Conservation (phyloP, 208 protist genomes). For the Phytomonas serpens region DNA sequence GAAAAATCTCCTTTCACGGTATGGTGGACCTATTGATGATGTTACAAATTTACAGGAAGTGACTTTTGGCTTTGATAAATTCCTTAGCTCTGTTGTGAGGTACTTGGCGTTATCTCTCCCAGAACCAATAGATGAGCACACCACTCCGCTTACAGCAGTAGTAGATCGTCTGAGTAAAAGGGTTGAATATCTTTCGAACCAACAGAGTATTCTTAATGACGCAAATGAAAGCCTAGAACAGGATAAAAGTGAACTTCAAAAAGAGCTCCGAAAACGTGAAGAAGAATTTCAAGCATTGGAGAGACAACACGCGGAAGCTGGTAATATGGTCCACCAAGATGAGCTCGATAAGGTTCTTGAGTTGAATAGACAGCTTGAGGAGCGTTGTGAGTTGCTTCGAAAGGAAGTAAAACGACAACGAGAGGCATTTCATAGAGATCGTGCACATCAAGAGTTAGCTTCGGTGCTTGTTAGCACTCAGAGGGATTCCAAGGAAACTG, state of each 20-base stretch:
- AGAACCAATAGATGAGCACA: not conserved
- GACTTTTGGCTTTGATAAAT: not conserved
- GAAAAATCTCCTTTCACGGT: not conserved
- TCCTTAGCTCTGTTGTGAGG: not conserved
- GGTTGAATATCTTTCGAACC: not conserved
- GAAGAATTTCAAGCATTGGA: constrained; percentile 16
- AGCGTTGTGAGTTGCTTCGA: constrained; percentile 69
- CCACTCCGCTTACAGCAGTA: not conserved
- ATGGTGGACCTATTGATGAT: not conserved
- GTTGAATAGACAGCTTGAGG: constrained; percentile 48
- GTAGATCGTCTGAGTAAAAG: not conserved
- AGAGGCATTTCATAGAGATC: constrained; percentile 46
- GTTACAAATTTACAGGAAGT: not conserved
- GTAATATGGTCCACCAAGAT: not conserved
- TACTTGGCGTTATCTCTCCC: not conserved
- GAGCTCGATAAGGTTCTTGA: constrained; percentile 20
- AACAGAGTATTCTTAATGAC: not conserved
- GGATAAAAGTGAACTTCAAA: not conserved
- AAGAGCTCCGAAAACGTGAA: constrained; percentile 1
- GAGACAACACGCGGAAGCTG: constrained; percentile 9
- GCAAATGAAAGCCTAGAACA: not conserved
- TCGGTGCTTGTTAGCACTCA: not conserved
- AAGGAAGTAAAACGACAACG: constrained; percentile 72
- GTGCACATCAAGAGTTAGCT: constrained; percentile 13
- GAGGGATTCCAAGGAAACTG: constrained; percentile 14